Evolutionary conservation across 75 land plant genomes (phyloP).

Genomic region (Pseudotsuga menziesii): DNA sequence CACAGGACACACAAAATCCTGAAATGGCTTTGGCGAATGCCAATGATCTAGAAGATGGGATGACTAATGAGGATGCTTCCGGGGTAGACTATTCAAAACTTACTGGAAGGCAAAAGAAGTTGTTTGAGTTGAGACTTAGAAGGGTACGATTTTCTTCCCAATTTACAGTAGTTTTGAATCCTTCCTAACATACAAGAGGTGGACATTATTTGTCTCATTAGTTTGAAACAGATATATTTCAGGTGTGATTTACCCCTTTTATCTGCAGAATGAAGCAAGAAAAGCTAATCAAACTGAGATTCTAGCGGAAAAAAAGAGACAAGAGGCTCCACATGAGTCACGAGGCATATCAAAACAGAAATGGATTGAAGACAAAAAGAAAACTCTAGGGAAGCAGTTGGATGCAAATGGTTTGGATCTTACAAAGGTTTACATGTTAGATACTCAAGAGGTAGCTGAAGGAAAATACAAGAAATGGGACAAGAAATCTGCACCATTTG

Average conservation of each 20-base stretch:
- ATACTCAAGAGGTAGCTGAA: slow-evolving; percentile 92
- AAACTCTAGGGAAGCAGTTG: slow-evolving; percentile 78
- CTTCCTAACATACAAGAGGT: not conserved
- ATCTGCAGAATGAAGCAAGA: slow-evolving; percentile 79
- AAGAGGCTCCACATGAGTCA: slow-evolving; percentile 73
- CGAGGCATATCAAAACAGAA: slow-evolving; percentile 94
- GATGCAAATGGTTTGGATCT: slow-evolving; percentile 91
- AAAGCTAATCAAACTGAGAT: slow-evolving; percentile 88
- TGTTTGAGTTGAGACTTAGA: slow-evolving; percentile 77
- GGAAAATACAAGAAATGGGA: slow-evolving; percentile 97
- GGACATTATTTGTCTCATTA: not conserved
- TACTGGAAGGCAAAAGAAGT: slow-evolving; percentile 70
- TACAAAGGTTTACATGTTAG: slow-evolving; percentile 90
- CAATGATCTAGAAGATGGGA: slow-evolving; percentile 13
- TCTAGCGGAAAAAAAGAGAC: slow-evolving; percentile 81
- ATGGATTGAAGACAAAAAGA: slow-evolving; percentile 97
- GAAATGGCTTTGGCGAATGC: slow-evolving; percentile 10
- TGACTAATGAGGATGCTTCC: slow-evolving; percentile 17
- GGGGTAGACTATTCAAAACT: slow-evolving; percentile 34
- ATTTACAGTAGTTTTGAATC: not conserved
- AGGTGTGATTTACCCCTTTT: not conserved
- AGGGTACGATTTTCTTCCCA: slow-evolving; percentile 41
- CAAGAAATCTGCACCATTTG: slow-evolving; percentile 93
- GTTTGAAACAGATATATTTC: not conserved
- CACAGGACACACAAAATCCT: not conserved